Evolutionary conservation across 2,329 filamentous ascomycete species (phyloP).

Genomic region (Xylariaceae sp.): DNA sequence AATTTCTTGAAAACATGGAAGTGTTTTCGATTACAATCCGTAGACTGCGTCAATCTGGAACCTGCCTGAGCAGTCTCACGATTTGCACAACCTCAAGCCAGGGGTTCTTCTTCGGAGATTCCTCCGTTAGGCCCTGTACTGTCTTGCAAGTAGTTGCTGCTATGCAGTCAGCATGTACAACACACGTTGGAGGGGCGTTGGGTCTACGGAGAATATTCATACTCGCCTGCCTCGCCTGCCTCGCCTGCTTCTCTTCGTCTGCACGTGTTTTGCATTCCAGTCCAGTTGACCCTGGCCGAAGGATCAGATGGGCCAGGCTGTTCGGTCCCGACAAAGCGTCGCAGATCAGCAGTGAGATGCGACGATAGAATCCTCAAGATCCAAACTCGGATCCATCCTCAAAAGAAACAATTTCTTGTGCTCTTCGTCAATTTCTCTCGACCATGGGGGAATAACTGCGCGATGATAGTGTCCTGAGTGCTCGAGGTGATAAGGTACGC

Average conservation of each 20-base stretch:
- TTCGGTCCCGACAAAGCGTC: constrained; percentile 16
- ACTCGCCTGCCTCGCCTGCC: no score
- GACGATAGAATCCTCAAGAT: constrained; percentile 4
- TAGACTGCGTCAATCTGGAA: neutral
- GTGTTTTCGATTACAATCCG: neutral
- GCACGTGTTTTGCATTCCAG: neutral
- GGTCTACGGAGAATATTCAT: no score
- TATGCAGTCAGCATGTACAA: no score
- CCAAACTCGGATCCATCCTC: neutral
- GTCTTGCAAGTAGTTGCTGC: no score
- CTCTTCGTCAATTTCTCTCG: neutral
- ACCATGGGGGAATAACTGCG: neutral
- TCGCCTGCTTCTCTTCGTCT: no score
- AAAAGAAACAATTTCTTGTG: neutral
- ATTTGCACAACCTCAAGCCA: no score
- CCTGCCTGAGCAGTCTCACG: neutral
- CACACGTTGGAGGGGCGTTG: no score
- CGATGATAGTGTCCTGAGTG: neutral
- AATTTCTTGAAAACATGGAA: neutral
- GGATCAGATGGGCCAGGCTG: constrained; percentile 7
- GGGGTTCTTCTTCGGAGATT: no score
- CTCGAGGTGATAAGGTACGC: neutral
- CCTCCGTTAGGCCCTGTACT: no score
- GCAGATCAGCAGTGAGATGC: neutral
- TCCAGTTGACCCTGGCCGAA: constrained; percentile 4